Base-by-base conservation (phyloP, 495 filamentous ascomycete genomes). In the Daldinia vernicosa region DNA sequence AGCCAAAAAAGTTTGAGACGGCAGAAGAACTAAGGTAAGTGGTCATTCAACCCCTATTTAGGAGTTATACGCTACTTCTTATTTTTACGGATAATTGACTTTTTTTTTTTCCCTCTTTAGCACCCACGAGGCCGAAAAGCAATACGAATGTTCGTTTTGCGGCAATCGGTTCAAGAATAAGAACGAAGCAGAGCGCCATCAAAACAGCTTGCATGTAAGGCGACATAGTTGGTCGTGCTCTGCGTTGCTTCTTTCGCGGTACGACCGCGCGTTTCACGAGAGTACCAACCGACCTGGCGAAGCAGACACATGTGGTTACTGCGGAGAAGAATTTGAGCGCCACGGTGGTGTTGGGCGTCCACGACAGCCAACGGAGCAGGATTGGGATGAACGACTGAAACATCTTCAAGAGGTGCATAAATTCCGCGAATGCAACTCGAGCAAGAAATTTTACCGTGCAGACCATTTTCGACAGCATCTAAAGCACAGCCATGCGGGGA, bases 131-230 rank as follows among this genome's bases (percentile, higher is more conserved):
- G 89, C 91, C 70, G 95, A 99, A 76, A 99, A 98, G 78, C 96
- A 99, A 79, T 98, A 98, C 79, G 89, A 89, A 59, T 99, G 95
- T 77, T 84, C 88, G 17, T 98, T 91, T 79, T 99, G 95, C 78
- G 89, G 90, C 45, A 98, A 98, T 78, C 88, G 94, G 22, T 99
- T 99, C 85, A 99, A 99, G 80, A 99, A 99, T 83, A 99, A 99
- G 80, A 99, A 99, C 69, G 95, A 99, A 82, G 95, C 95, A 6
- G 95, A 99, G 78, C 89, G 95, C 17, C 95, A 99, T 77, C 95
- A 98, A 76, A 99, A 98, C 69, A 97, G 93, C 1, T 89, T 99
- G 15, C 95, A 99, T 79, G 88, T 98, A 6, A 89, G 95, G 45
- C 90, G 90, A n/a, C 93, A 98, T 80, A 98, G 94, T 40, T 99